These are phyloP conservation scores for Suillus plorans DNA, from an alignment of 768 basidiomycete species.

Conservation along the genomic window DNA sequence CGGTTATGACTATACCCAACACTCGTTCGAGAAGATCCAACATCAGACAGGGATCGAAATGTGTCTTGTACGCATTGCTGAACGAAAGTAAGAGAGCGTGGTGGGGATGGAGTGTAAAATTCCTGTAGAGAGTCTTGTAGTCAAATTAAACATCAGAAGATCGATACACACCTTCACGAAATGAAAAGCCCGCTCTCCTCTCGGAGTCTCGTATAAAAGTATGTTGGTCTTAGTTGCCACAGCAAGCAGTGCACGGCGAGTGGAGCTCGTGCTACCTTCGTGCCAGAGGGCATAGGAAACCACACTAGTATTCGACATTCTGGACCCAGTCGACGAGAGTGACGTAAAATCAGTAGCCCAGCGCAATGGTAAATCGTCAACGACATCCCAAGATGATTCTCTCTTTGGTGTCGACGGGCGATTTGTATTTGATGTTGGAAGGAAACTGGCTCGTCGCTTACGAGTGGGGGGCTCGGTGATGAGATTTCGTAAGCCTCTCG, in stretches of 20 bases:
- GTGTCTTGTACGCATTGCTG: conserved; percentile 63
- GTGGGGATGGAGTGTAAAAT: conserved; percentile 75
- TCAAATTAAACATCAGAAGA: neutral
- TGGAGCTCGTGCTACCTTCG: conserved; percentile 49
- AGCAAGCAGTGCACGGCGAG: conserved; percentile 58
- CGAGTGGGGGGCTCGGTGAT: conserved; percentile 42
- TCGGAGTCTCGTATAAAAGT: conserved; percentile 77
- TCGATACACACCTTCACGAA: conserved; percentile 65
- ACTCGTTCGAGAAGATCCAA: conserved; percentile 23
- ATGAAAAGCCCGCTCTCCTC: conserved; percentile 78
- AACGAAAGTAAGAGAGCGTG: conserved; percentile 68
- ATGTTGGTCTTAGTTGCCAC: conserved; percentile 75
- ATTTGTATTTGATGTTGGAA: conserved; percentile 28
- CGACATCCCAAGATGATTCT: conserved; percentile 68
- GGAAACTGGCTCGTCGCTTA: conserved; percentile 28
- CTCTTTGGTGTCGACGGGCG: conserved; percentile 32
- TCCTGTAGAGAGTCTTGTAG: conserved; percentile 49
- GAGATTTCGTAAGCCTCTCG: conserved; percentile 63
- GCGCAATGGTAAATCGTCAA: conserved; percentile 70
- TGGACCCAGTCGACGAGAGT: conserved; percentile 66
- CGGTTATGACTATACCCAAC: conserved; percentile 38
- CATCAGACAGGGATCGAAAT: conserved; percentile 44
- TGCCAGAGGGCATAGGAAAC: conserved; percentile 69
- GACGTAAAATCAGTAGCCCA: conserved; percentile 90
- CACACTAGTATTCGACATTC: conserved; percentile 57